Percentiles rank a stretch among this genome's conserved stretches.
Evolutionary conservation across 768 basidiomycete species (phyloP).

Genomic region (Suillus luteus): DNA sequence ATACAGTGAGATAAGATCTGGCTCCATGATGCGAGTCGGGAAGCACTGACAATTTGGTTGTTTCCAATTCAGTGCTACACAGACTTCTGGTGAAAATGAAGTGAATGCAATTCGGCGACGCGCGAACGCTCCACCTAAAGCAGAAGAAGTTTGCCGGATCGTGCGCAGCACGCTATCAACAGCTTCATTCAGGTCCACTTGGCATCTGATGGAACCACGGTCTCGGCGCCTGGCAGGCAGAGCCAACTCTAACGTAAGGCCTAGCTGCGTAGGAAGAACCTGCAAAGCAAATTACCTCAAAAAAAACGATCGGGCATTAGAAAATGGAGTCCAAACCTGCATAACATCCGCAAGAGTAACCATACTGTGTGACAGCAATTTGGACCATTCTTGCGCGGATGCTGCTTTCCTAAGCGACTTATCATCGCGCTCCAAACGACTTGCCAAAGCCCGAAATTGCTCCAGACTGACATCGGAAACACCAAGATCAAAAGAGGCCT

Average conservation of each 20-base stretch:
- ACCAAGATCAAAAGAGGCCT: conserved; percentile 69
- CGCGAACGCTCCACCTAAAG: conserved; percentile 48
- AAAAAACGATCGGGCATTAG: conserved; percentile 12
- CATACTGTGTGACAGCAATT: conserved; percentile 55
- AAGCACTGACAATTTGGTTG: conserved; percentile 90
- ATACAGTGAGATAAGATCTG: conserved; percentile 10
- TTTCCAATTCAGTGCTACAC: conserved; percentile 95
- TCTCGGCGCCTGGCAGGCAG: conserved; percentile 57
- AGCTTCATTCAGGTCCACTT: conserved; percentile 74
- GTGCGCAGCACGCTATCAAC: conserved; percentile 84
- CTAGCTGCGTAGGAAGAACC: conserved; percentile 62
- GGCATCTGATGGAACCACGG: conserved; percentile 49
- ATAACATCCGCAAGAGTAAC: conserved; percentile 75
- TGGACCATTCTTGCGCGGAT: conserved; percentile 47
- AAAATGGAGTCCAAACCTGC: conserved; percentile 49
- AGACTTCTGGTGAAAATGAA: conserved; percentile 88
- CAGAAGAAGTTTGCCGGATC: conserved; percentile 68
- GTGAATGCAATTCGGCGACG: conserved; percentile 88
- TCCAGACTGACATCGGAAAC: conserved; percentile 82
- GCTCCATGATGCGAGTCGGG: background rate
- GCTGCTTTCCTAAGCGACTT: conserved; percentile 33
- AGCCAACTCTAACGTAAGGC: conserved; percentile 82
- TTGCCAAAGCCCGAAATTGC: conserved; percentile 76
- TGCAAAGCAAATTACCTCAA: conserved; percentile 30
- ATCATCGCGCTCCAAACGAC: conserved; percentile 46